phyloP scores from a whole-genome alignment of 2,329 filamentous ascomycete species.

The Corynespora cassiicola region DNA sequence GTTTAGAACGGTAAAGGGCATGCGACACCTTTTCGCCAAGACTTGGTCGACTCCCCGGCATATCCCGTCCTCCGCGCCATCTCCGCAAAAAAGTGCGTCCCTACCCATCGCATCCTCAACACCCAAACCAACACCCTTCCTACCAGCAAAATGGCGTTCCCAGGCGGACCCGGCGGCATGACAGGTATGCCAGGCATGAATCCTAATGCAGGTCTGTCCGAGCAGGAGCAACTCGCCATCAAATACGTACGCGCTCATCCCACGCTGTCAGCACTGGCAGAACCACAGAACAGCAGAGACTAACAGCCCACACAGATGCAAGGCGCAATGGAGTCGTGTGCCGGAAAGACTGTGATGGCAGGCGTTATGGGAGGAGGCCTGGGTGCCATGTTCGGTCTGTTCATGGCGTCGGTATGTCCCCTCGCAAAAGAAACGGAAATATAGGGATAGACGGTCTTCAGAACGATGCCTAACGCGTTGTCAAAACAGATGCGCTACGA shows the following conservation, averaged over 20 bases:
- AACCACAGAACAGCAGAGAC: neutral
- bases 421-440: neutral
- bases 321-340: conserved; percentile 88
- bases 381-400: conserved; percentile 92
- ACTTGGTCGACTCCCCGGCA: conserved; percentile 29
- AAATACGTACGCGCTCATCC: conserved; percentile 46
- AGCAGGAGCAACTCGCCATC: conserved; percentile 57
- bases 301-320: conserved; percentile 66
- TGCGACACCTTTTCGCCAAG: no score
- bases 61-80: conserved; percentile 38
- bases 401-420: conserved; percentile 88
- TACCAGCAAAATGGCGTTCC: conserved; percentile 37
- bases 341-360: conserved; percentile 85
- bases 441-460: neutral
- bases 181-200: conserved; percentile 34
- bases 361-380: conserved; percentile 94
- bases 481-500: conserved; percentile 92
- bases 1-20: no score
- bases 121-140: conserved; percentile 10
- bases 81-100: conserved; percentile 46
- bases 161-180: conserved; percentile 26
- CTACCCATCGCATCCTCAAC: conserved; percentile 17
- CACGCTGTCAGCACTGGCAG: neutral
- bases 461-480: neutral
- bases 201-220: conserved; percentile 45